Conservation (phyloP, 257 asterid species). For the Cordia subcordata region DNA sequence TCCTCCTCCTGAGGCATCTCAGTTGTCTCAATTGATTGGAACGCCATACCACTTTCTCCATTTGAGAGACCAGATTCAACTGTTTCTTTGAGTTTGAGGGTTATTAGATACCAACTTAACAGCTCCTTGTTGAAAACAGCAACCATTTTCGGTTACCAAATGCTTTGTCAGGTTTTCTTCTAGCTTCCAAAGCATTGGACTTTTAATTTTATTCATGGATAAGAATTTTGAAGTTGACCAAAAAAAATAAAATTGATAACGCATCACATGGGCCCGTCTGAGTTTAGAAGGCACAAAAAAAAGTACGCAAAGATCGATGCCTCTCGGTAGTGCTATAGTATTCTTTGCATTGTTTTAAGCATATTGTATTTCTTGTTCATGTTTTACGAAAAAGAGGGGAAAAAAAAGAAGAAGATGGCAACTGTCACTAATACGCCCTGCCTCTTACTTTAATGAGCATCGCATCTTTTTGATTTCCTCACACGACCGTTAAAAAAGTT, state of each 20-base stretch:
- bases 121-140: conserved; percentile 88
- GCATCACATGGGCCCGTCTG: conserved; percentile 14
- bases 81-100: conserved; percentile 79
- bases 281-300: neutral
- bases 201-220: neutral
- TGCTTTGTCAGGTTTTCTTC: conserved; percentile 3
- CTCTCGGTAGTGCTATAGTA: neutral
- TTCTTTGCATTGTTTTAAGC: neutral
- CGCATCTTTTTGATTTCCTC: too few relatives aligned
- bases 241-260: conserved; percentile 29
- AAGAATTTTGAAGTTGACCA: conserved; percentile 22
- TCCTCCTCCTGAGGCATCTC: conserved; percentile 18
- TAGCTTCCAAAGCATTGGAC: neutral
- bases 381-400: neutral
- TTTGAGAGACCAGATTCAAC: conserved; percentile 54
- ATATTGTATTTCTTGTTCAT: neutral
- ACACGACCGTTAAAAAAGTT: too few relatives aligned
- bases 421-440: neutral
- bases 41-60: conserved; percentile 21
- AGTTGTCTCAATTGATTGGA: conserved; percentile 33
- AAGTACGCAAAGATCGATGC: neutral
- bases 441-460: neutral
- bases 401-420: neutral
- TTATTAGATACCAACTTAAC: conserved; percentile 82
- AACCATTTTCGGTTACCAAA: conserved; percentile 42